Evolutionary conservation across 2,329 filamentous ascomycete species (phyloP).

Genomic region (Penicillium crustosum): DNA sequence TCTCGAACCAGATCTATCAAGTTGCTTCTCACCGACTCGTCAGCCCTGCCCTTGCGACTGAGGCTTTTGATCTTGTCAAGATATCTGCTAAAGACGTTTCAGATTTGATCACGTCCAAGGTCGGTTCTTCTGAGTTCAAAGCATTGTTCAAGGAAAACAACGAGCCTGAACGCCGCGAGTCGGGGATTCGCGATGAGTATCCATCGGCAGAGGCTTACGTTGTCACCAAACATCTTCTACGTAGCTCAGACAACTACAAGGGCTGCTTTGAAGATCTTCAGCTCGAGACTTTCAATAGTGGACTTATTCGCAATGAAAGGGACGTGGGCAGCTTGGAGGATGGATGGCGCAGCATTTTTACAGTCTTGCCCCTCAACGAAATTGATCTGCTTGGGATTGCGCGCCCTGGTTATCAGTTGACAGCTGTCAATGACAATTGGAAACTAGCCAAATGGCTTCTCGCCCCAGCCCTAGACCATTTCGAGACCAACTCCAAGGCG

Average conservation of each 20-base stretch:
- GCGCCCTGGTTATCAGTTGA: constrained; percentile 42
- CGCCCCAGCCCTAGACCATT: constrained; percentile 49
- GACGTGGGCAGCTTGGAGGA: constrained; percentile 38
- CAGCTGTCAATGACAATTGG: constrained; percentile 52
- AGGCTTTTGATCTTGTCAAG: constrained; percentile 35
- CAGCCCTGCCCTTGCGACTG: constrained; percentile 19
- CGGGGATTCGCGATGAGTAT: constrained; percentile 49
- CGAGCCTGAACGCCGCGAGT: constrained; percentile 43
- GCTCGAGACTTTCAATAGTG: constrained; percentile 28
- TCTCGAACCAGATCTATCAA: constrained; percentile 42
- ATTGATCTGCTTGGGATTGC: constrained; percentile 53
- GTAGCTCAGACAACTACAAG: constrained; percentile 28
- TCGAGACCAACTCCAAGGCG: constrained; percentile 42
- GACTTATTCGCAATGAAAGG: constrained; percentile 25
- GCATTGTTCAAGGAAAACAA: constrained; percentile 49
- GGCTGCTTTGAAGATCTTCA: constrained; percentile 48
- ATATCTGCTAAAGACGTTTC: constrained; percentile 40
- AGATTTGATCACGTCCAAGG: constrained; percentile 31
- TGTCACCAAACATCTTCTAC: constrained; percentile 47
- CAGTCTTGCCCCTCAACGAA: constrained; percentile 54
- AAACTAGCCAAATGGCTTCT: constrained; percentile 48
- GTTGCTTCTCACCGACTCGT: constrained; percentile 38
- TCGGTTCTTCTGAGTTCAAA: constrained; percentile 40
- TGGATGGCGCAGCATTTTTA: constrained; percentile 50
- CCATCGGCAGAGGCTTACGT: constrained; percentile 50